A percentile compares a stretch with the other conserved stretches of the same genome.
phyloP scores from a whole-genome alignment of 2,329 filamentous ascomycete genomes.

The Fusarium veterinarium region DNA sequence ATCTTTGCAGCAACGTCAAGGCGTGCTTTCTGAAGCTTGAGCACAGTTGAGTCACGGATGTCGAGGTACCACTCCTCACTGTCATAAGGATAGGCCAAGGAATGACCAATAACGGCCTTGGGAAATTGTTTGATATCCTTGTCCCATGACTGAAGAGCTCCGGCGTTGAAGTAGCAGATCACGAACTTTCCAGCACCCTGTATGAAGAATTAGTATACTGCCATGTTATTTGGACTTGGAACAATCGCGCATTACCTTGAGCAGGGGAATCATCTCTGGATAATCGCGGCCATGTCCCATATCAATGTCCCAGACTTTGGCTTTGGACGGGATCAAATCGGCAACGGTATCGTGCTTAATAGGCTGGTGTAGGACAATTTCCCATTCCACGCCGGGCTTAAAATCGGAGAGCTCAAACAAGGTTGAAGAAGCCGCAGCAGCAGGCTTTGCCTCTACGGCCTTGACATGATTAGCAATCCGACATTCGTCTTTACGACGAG shows the following conservation, averaged over 20 bases:
- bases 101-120: constrained; percentile 38
- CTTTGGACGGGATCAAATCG: constrained; percentile 43
- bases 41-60: constrained; percentile 41
- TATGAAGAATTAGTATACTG: not conserved
- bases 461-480: constrained; percentile 5
- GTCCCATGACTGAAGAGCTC: constrained; percentile 48
- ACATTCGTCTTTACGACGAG: constrained; percentile 23
- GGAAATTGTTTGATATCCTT: constrained; percentile 44
- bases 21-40: constrained; percentile 48
- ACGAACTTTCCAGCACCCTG: constrained; percentile 46
- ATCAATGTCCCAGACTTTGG: constrained; percentile 49
- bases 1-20: constrained; percentile 43
- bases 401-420: constrained; percentile 22
- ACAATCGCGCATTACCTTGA: constrained; percentile 39
- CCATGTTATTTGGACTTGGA: too few relatives aligned
- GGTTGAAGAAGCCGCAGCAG: not conserved
- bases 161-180: constrained; percentile 51
- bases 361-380: constrained; percentile 48
- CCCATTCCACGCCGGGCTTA: constrained; percentile 47
- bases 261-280: constrained; percentile 43
- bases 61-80: constrained; percentile 48
- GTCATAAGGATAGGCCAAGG: constrained; percentile 42
- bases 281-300: constrained; percentile 44
- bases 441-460: constrained; percentile 7
- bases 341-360: constrained; percentile 43